Percentiles rank a stretch among this genome's conserved stretches.
phyloP scores from a whole-genome alignment of 2,329 filamentous ascomycete genomes.

The Neofusicoccum laricinum region DNA sequence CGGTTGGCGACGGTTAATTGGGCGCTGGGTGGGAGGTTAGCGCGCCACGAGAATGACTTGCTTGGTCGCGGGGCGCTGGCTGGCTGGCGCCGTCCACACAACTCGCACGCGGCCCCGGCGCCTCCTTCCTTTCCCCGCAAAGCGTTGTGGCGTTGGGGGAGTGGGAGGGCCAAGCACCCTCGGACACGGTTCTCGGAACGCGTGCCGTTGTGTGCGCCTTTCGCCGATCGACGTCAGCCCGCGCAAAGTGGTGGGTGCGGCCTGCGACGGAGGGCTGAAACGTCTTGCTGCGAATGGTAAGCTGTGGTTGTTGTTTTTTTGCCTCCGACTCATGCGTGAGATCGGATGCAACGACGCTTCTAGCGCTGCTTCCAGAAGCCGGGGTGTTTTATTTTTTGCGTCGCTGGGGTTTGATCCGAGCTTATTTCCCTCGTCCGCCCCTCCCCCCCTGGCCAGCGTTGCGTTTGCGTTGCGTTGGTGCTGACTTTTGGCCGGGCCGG shows the following conservation, averaged over 20 bases:
- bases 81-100: too few relatives aligned
- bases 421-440: too few relatives aligned
- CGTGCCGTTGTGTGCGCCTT: neutral
- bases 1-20: too few relatives aligned
- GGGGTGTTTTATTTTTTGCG: too few relatives aligned
- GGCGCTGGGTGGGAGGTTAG: too few relatives aligned
- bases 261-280: neutral
- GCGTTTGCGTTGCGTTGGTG: neutral
- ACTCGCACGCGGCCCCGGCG: neutral
- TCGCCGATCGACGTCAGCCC: neutral
- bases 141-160: neutral
- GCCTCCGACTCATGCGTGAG: too few relatives aligned
- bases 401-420: too few relatives aligned
- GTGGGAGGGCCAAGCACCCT: neutral
- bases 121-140: neutral
- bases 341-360: too few relatives aligned
- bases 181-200: neutral
- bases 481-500: neutral
- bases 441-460: neutral
- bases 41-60: too few relatives aligned
- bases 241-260: neutral
- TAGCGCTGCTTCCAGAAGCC: too few relatives aligned
- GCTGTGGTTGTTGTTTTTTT: too few relatives aligned
- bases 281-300: neutral
- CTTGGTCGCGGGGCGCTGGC: too few relatives aligned